phyloP scores from a whole-genome alignment of 164 flowering plant species.

The Brasenia schreberi region DNA sequence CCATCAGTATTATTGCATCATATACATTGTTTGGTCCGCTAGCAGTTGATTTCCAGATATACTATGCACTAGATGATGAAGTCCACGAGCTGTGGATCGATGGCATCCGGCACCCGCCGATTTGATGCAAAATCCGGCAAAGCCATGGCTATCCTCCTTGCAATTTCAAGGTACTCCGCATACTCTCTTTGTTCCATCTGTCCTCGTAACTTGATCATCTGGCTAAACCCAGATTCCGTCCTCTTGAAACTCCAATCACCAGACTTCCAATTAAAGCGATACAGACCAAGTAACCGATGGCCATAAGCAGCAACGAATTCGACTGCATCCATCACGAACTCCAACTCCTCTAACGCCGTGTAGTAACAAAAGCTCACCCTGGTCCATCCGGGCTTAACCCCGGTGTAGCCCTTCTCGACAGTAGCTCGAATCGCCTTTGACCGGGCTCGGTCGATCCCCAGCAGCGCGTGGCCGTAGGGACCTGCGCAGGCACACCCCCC shows the following conservation, averaged over 20 bases:
- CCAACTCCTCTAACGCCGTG: slow-evolving; percentile 6
- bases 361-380: slow-evolving; percentile 11
- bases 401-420: slow-evolving; percentile 8
- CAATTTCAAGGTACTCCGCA: slow-evolving; percentile 1
- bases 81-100: slow-evolving; percentile 1
- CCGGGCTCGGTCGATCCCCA: not conserved
- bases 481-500: slow-evolving; percentile 11
- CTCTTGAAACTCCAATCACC: slow-evolving; percentile 6
- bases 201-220: not conserved
- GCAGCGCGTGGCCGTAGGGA: slow-evolving; percentile 9
- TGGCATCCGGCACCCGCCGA: not conserved
- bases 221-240: not conserved
- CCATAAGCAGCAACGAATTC: slow-evolving; percentile 5
- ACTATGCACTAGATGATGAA: not conserved
- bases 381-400: slow-evolving; percentile 11
- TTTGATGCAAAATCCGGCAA: slow-evolving; percentile 1
- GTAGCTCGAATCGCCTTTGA: slow-evolving; percentile 2
- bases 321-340: slow-evolving; percentile 3
- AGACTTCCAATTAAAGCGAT: slow-evolving; percentile 5
- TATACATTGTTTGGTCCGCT: too few species aligned
- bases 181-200: not conserved
- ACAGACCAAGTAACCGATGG: slow-evolving; percentile 7
- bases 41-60: not conserved
- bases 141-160: not conserved
- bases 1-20: too few species aligned